Base-by-base conservation (phyloP, 257 asterid genomes). In the Solanum gracilifrons region DNA sequence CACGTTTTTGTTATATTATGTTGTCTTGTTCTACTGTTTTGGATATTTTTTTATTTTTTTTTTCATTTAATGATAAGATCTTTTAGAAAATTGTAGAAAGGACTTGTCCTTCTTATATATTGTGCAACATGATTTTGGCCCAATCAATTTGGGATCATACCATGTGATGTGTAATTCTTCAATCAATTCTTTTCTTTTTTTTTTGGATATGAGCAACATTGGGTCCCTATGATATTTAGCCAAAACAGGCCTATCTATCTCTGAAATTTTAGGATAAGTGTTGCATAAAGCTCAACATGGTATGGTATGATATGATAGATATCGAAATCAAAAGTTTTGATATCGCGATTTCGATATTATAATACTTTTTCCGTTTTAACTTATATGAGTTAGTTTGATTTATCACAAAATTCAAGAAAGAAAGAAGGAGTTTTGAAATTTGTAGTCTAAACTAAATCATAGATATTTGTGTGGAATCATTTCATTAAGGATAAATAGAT, bases 401-500 rank as follows among this genome's bases (percentile, higher is more conserved):
- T 51, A 16, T 16, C 0, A 18, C 0, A 0, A 55, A 55, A 5
- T 7, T 20, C 1, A 20, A 6, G 11, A 55, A 20, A 20, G 10
- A 55, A 20, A 48, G 20, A 48, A 48, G 0, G n/a, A 55, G n/a
- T 55, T 55, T 55, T 18, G 10, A 55, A 7, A 55, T 55, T 55
- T 55, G 0, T 55, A 0, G 64, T 55, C 0, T 55, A 1, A 55
- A 55, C 0, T 18, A 55, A 55, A 1, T 55, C 8, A 55, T 55
- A 55, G 0, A 55, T 55, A 0, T 20, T 7, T 20, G 5, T 55
- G 5, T 20, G 5, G 2, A 0, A 55, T 55, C 0, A 55, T 55
- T 55, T 20, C 5, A 55, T 3, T 20, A 20, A 55, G 66, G n/a
- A 0, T 55, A 20, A 55, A 55, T 5, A 55, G 0, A 55, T 0